Evolutionary conservation across 768 basidiomycete genomes (phyloP).

Genomic region (Lactifluus volemus): DNA sequence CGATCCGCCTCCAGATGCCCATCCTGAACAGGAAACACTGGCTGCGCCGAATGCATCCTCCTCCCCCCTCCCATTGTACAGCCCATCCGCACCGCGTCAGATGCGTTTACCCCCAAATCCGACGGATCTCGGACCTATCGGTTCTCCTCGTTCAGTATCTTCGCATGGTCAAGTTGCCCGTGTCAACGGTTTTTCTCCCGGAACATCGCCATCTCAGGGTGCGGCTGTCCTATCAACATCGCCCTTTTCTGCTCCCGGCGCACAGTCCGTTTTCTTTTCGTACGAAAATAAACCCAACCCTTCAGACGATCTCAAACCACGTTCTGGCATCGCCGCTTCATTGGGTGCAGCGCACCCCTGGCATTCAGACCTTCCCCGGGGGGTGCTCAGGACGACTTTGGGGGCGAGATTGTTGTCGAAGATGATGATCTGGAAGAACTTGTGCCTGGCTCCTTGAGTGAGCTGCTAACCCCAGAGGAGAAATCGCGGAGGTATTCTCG

Average conservation of each 20-base stretch:
- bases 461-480: constrained; percentile 85
- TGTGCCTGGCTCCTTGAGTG: constrained; percentile 79
- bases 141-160: constrained; percentile 49
- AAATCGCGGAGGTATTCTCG: constrained; percentile 73
- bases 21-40: constrained; percentile 5
- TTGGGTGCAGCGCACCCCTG: constrained; percentile 49
- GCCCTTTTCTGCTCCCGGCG: constrained; percentile 71
- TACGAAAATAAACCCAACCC: constrained; percentile 23
- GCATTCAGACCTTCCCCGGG: constrained; percentile 22
- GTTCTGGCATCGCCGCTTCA: constrained; percentile 52
- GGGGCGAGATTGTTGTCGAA: constrained; percentile 38
- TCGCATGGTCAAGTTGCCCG: constrained; percentile 30
- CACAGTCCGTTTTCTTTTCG: constrained; percentile 46
- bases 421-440: constrained; percentile 85
- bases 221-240: constrained; percentile 45
- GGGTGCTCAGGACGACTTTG: constrained; percentile 4
- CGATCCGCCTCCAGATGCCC: not conserved
- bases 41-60: constrained; percentile 25
- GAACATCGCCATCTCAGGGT: constrained; percentile 44
- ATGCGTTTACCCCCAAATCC: constrained; percentile 31
- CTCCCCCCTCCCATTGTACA: constrained; percentile 45
- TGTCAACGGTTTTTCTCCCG: constrained; percentile 44
- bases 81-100: constrained; percentile 41
- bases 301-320: constrained; percentile 30
- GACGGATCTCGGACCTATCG: constrained; percentile 73